These are phyloP conservation scores for Coemansia erecta DNA, from an alignment of 192 early-diverging fungal species.

Conservation along the genomic window DNA sequence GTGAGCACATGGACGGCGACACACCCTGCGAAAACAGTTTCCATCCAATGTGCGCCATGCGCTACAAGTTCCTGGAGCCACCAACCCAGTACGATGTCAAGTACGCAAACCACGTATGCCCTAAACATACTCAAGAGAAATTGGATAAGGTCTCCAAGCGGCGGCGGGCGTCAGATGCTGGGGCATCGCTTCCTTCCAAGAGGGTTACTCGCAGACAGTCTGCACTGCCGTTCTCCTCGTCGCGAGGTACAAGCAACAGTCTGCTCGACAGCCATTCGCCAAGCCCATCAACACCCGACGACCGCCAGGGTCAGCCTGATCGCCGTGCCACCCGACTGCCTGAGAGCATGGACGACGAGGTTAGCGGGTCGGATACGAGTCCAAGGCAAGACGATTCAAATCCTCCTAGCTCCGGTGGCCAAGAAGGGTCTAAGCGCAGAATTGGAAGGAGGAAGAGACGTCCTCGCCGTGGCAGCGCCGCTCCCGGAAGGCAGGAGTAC, in stretches of 20 bases:
- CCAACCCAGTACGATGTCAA: slow-evolving; percentile 32
- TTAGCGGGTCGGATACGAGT: neutral
- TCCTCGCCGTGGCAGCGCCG: slow-evolving; percentile 3
- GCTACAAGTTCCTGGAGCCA: slow-evolving; percentile 24
- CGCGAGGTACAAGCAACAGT: neutral
- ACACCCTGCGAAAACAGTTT: slow-evolving; percentile 20
- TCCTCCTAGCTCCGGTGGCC: too few species aligned
- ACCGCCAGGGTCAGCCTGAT: neutral
- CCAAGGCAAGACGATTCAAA: too few species aligned
- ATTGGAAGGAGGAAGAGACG: slow-evolving; percentile 8
- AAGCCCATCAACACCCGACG: neutral
- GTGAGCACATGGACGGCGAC: slow-evolving; percentile 18
- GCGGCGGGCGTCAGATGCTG: slow-evolving; percentile 11
- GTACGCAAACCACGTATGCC: slow-evolving; percentile 24
- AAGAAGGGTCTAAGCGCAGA: neutral
- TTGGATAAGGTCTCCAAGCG: slow-evolving; percentile 2
- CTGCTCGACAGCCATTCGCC: neutral
- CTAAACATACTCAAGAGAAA: slow-evolving; percentile 12
- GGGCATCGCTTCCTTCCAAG: neutral
- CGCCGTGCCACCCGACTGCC: slow-evolving; percentile 19
- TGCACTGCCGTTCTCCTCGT: slow-evolving; percentile 8
- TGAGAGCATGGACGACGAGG: slow-evolving; percentile 8
- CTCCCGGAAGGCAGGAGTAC: slow-evolving; percentile 5
- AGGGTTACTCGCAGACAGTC: slow-evolving; percentile 17
- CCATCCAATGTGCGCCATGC: slow-evolving; percentile 51